phyloP scores from a whole-genome alignment of 73 alveolate genomes.

The Uronychia binucleata region DNA sequence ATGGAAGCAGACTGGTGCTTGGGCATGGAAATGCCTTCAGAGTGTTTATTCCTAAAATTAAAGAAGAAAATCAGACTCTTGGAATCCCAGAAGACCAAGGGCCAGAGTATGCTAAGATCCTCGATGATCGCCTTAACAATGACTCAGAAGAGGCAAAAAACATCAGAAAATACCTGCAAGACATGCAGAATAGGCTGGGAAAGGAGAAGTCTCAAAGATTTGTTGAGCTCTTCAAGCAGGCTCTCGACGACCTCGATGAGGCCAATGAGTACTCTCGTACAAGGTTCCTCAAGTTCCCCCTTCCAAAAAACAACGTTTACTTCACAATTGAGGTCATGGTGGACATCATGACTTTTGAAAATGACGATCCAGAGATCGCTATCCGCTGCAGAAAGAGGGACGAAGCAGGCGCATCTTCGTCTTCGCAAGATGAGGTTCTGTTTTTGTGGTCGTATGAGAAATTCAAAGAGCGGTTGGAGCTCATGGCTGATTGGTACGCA shows the following conservation, averaged over 20 bases:
- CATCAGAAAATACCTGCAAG: conserved; percentile 3
- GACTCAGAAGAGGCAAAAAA: conserved; percentile 7
- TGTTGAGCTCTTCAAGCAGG: conserved; percentile 1
- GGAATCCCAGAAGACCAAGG: not conserved
- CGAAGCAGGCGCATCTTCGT: not conserved
- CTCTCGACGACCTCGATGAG: conserved; percentile 24
- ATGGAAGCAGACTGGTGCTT: conserved; percentile 1
- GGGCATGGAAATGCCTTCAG: conserved; percentile 34
- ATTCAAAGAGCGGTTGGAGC: conserved; percentile 6
- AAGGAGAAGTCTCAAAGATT: conserved; percentile 1
- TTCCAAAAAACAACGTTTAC: conserved; percentile 13
- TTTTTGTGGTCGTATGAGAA: conserved; percentile 11
- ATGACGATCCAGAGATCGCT: conserved; percentile 20
- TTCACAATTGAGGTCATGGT: conserved; percentile 22
- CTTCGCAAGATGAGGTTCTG: not conserved
- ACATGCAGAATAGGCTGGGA: conserved; percentile 7
- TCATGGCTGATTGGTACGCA: conserved; percentile 31
- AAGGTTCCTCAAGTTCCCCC: conserved; percentile 15
- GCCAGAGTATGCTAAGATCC: not conserved
- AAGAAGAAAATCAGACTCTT: not conserved
- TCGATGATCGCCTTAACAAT: conserved; percentile 13
- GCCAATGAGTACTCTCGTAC: conserved; percentile 16
- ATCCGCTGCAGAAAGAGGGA: not conserved
- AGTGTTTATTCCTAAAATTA: conserved; percentile 3
- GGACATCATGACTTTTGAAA: not conserved